Base-by-base conservation (phyloP, 176 grass and related monocot genomes). In the Aegilops sharonensis region DNA sequence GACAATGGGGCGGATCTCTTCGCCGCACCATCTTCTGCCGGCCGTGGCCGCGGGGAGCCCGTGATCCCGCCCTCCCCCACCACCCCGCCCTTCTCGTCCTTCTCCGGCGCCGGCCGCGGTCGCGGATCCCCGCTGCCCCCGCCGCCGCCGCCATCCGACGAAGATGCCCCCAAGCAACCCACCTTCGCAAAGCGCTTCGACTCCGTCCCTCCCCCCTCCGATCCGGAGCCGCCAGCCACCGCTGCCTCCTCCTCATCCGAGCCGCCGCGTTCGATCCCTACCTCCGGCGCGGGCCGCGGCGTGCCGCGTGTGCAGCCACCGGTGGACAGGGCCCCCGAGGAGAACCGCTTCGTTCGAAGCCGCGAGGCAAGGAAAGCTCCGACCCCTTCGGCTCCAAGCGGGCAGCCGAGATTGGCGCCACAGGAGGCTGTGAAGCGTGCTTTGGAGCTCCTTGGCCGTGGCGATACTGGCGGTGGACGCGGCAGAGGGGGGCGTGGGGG, bases 341-440 rank as follows among this genome's bases (percentile, higher is more conserved):
- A 89, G 89, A 93, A 93, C 27, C 89, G 93, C 4, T 92, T 90
- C 69, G 79, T 95, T 35, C 83, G 85, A 31, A 86, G 71, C 8
- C 83, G 68, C 23, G 78, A 89, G 64, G 87, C 42, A 34, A 67
- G 75, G 64, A 42, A 68, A 42, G 47, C 72, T 8, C 2, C n/a
- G 8, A 23, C 69, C 6, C 37, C 78, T 11, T 45, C 83, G 27
- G 42, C 63, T 25, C 65, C 81, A 10, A 15, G 80, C 23, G 66
- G 69, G 9, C 66, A 77, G 68, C 59, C 85, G 9, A 92, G 67
- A 81, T 9, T 95, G 27, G 79, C 72, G 18, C 21, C 64, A 0
- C 75, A 94, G 88, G 97, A 95, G 11, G 92, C 90, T 13, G 84
- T 87, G 64, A 94, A 75, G 77, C 89, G 80, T 23, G 92, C 96